Evolutionary conservation across 2,329 filamentous ascomycete genomes (phyloP).

Genomic region (Penicillium thymicola): DNA sequence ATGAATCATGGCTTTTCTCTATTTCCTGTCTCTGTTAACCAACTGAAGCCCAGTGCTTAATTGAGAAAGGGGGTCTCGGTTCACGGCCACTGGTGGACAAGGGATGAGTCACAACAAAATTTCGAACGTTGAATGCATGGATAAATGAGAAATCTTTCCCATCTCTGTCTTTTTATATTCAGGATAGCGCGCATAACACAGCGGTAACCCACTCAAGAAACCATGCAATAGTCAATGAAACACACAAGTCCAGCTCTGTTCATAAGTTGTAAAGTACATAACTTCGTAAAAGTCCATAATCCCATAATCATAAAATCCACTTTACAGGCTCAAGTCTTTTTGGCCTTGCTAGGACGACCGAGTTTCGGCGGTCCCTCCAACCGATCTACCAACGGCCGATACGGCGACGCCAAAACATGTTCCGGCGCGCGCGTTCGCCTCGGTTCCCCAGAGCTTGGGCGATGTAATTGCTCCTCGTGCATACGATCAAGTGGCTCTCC

Average conservation of each 20-base stretch:
- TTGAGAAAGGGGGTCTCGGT: background rate
- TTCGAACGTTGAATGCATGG: background rate
- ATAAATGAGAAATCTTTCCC: background rate
- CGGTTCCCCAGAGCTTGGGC: constrained; percentile 52
- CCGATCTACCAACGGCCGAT: constrained; percentile 57
- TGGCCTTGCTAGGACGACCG: constrained; percentile 32
- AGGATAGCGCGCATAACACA: background rate
- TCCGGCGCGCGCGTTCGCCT: constrained; percentile 43
- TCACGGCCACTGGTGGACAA: background rate
- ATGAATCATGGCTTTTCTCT: background rate
- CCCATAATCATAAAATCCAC: constrained; percentile 10
- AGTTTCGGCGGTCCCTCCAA: constrained; percentile 38
- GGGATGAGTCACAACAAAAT: background rate
- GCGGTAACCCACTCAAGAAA: background rate
- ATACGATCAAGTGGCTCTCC: constrained; percentile 79
- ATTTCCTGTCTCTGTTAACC: background rate
- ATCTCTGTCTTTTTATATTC: background rate
- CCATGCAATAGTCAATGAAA: background rate
- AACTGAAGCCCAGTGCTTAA: too few relatives aligned
- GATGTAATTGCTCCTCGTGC: constrained; percentile 71
- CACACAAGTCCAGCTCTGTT: background rate
- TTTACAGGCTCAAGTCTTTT: constrained; percentile 28
- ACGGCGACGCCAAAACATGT: constrained; percentile 56
- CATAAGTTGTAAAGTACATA: constrained; percentile 17
- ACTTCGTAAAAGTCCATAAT: constrained; percentile 17